phyloP scores from a whole-genome alignment of 2,329 filamentous ascomycete species.

The Claviceps spartinae region DNA sequence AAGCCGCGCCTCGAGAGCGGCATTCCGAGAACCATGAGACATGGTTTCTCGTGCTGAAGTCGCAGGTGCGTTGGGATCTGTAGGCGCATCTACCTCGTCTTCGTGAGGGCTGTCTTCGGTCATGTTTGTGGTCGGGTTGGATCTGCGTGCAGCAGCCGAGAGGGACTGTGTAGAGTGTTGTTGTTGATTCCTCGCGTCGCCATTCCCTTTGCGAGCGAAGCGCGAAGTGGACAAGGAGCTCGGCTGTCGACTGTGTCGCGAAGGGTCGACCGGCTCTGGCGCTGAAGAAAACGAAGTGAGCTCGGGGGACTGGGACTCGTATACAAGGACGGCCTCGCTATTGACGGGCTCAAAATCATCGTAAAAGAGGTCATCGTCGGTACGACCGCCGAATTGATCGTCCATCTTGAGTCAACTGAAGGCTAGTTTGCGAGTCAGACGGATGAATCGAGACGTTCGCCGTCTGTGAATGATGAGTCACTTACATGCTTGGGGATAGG shows the following conservation, averaged over 20 bases:
- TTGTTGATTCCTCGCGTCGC: conserved; percentile 4
- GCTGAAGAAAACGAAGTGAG: conserved; percentile 5
- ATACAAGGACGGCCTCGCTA: conserved; percentile 17
- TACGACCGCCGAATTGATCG: conserved; percentile 46
- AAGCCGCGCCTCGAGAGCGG: conserved; percentile 28
- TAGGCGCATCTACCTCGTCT: conserved; percentile 6
- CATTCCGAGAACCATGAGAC: conserved; percentile 11
- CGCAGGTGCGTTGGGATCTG: conserved; percentile 19
- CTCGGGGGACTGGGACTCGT: conserved; percentile 7
- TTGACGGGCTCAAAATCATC: conserved; percentile 47
- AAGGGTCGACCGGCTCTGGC: conserved; percentile 7
- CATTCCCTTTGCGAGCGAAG: conserved; percentile 7
- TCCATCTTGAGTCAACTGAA: conserved; percentile 29
- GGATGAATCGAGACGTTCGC: not conserved
- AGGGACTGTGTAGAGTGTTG: conserved; percentile 6
- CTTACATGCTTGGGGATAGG: too few species aligned
- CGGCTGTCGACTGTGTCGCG: conserved; percentile 2
- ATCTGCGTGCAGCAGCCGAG: not conserved
- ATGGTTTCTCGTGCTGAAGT: conserved; percentile 12
- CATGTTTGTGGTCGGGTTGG: not conserved
- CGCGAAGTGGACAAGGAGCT: conserved; percentile 6
- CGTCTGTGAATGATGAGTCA: too few species aligned
- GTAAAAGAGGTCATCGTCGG: conserved; percentile 48
- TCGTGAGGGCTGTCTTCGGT: not conserved
- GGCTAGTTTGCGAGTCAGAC: not conserved